Conservation (phyloP, 306 rosid species). For the Clitoria ternatea region DNA sequence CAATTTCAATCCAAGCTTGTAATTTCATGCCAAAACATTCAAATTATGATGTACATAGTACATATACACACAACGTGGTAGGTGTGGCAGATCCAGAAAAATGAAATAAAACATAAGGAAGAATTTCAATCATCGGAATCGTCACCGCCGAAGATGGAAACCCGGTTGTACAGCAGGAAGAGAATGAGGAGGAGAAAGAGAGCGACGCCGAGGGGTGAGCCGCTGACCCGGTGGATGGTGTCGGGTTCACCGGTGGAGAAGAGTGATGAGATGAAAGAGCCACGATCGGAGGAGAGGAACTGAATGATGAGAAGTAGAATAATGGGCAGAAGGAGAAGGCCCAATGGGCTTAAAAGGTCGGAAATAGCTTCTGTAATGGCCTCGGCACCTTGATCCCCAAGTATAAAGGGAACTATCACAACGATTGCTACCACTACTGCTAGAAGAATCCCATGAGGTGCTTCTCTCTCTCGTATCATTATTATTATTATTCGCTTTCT, state of each 20-base stretch:
- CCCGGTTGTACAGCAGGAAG: constrained; percentile 60
- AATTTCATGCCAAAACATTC: too few relatives aligned
- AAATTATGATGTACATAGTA: too few relatives aligned
- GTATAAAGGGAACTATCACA: constrained; percentile 48
- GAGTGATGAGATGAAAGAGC: constrained; percentile 58
- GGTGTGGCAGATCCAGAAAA: constrained; percentile 29
- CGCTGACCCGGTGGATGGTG: constrained; percentile 69
- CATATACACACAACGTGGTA: too few relatives aligned
- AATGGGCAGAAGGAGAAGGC: constrained; percentile 80
- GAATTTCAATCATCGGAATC: constrained; percentile 56
- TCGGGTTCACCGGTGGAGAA: constrained; percentile 88
- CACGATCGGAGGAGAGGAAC: constrained; percentile 85
- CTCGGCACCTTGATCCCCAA: constrained; percentile 77
- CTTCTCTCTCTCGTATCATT: constrained; percentile 51
- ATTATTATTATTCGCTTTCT: too few relatives aligned
- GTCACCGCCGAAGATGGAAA: constrained; percentile 74
- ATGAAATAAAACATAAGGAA: background rate
- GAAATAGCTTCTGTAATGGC: constrained; percentile 71
- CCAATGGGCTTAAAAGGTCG: constrained; percentile 73
- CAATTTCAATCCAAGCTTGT: too few relatives aligned
- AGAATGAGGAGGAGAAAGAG: constrained; percentile 59
- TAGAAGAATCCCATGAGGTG: constrained; percentile 74
- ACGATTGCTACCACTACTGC: constrained; percentile 63
- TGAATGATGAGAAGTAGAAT: constrained; percentile 80
- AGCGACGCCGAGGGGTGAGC: constrained; percentile 88